Percentiles rank a stretch among this genome's conserved stretches.
These are phyloP conservation scores for Colletotrichum destructivum DNA, from an alignment of 2,329 filamentous ascomycete species.

Conservation along the genomic window DNA sequence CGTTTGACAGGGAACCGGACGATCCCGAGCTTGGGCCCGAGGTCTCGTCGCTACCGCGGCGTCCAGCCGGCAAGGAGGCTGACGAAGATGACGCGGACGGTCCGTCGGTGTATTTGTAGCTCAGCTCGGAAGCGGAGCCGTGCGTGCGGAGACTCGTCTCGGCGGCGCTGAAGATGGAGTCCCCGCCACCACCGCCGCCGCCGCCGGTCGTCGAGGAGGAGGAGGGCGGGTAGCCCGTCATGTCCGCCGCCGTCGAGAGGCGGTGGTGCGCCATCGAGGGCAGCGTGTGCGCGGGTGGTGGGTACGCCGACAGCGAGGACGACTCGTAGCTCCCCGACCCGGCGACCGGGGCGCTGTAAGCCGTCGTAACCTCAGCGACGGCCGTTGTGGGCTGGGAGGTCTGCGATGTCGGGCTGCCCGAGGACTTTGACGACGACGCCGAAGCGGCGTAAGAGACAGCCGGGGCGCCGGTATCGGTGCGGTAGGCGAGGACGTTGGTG, in stretches of 20 bases:
- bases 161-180: conserved; percentile 41
- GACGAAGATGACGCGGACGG: conserved; percentile 13
- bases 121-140: conserved; percentile 36
- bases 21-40: conserved; percentile 16
- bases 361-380: conserved; percentile 20
- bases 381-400: conserved; percentile 33
- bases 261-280: conserved; percentile 37
- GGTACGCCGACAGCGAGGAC: conserved; percentile 32
- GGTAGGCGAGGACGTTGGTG: conserved; percentile 46
- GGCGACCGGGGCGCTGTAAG: conserved; percentile 17
- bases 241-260: conserved; percentile 19
- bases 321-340: conserved; percentile 17
- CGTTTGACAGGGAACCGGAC: conserved; percentile 30
- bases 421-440: conserved; percentile 25
- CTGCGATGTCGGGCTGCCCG: conserved; percentile 17
- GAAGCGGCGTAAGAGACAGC: conserved; percentile 14
- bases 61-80: background rate
- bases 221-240: conserved; percentile 34
- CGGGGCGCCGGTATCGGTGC: conserved; percentile 24
- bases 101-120: conserved; percentile 42
- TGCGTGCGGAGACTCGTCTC: conserved; percentile 39
- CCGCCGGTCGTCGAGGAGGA: conserved; percentile 11
- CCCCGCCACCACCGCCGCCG: conserved; percentile 20
- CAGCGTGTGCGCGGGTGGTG: conserved; percentile 26
- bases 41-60: conserved; percentile 35